Evolutionary conservation across 306 rosid species (phyloP), one percentile per base, ranked within the genome.

Genomic region (Lablab purpureus): DNA sequence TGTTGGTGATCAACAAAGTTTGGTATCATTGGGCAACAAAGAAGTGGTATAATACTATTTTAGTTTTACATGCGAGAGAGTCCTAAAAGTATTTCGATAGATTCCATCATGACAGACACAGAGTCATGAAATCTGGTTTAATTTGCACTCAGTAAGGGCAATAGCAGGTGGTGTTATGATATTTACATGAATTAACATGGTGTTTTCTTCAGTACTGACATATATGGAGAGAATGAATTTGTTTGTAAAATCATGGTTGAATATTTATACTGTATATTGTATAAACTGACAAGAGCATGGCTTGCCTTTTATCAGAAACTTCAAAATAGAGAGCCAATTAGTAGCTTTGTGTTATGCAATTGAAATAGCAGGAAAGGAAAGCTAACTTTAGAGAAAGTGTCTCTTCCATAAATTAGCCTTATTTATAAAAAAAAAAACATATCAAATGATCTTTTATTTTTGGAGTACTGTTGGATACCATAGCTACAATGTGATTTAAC

Each of bases 401-500:
- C 5, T 30, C 12, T 47, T 30, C 1, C 2, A 50, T 23, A 68
- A 55, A 71, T 45, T 64, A 70, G 75, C 23, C 27, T 43, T 62
- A 81, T 59, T 59, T 27, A 51, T 3, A n/a, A n/a, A n/a, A n/a
- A n/a, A n/a, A n/a, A n/a, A 10, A 18, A 34, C 34, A 63, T 9
- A 63, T 32, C 3, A 17, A 63, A 19, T 7, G 55, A 41, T 18
- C 41, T 32, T 66, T 46, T 58, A 55, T 30, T n/a, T 21, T 12
- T 14, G 0, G 14, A 17, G 37, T 73, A n/a, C n/a, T n/a, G 40
- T 43, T 5, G 12, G 52, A 75, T 64, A 40, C 49, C 34, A 13
- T 27, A 32, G 78, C 67, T 62, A 79, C 13, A 37, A 47, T 47
- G 83, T 52, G 87, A 84, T 81, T 80, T 71, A 84, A 78, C 87